Evolutionary conservation across 1,284 basidiomycete species (phyloP), one percentile per base, ranked within the genome.

Genomic region (Leccinum griseonigrum): DNA sequence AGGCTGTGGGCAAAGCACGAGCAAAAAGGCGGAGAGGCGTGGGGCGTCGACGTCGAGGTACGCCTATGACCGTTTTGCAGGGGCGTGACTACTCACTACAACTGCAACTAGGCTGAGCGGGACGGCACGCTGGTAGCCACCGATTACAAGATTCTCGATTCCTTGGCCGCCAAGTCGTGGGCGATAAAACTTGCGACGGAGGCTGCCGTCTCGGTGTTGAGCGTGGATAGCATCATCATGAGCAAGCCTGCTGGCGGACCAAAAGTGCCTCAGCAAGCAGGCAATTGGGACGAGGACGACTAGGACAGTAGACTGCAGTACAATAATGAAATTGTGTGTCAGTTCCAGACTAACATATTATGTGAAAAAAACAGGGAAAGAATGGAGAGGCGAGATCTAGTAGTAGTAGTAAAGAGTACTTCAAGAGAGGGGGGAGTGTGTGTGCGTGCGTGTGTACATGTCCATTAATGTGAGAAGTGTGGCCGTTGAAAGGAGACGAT

Each of bases 181-280:
- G 94, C 94, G 1, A 85, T 97, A 66, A 82, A 85, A 63, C 85
- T 95, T 32, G 95, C 91, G 14, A 96, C 95, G 0, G 96, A 97
- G 73, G 96, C 97, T 4, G 97, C 97, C 2, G 87, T 96, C 58
- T 90, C 92, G 0, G 95, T 99, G 26, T 85, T 99, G 54, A 91
- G 90, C 62, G 97, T 99, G 10, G 97, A 99, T 77, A 94, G 92
- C 69, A 98, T 98, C 77, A 99, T 99, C 78, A 97, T 98, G 87
- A 94, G 92, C 76, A 95, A 94, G 74, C 92, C 92, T 56, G 93
- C 94, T 1, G 94, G 94, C 60, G 91, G 91, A 59, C 91, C 91
- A 52, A 93, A 92, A 73, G 80, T 93, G 62, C 91, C 91, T 60
- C 90, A 93, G 71, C 91, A 93, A 72, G 81, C 88, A 46, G 86